Conservation (phyloP, 176 grass and related monocot species). For the Urochloa ruziziensis region DNA sequence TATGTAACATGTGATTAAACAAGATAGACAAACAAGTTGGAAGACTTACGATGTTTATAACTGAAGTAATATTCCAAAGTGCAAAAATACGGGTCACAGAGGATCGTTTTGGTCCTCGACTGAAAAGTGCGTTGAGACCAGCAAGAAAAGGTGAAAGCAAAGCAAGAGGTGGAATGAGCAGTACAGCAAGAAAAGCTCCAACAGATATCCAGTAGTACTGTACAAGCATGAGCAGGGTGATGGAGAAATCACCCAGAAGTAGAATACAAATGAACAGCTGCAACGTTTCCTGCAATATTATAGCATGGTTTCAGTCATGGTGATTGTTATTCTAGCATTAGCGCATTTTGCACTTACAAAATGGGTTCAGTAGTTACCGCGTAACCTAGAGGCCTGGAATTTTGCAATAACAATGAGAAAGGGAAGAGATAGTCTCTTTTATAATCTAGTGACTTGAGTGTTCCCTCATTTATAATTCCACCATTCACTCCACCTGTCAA, state of each 20-base stretch:
- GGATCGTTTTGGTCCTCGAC: conserved; percentile 87
- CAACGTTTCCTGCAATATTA: conserved; percentile 84
- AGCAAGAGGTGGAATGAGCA: conserved; percentile 84
- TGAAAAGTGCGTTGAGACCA: conserved; percentile 95
- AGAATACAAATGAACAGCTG: conserved; percentile 82
- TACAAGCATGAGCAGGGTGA: conserved; percentile 86
- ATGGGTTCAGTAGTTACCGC: conserved; percentile 50
- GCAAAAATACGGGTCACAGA: conserved; percentile 92
- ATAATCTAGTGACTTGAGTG: conserved; percentile 67
- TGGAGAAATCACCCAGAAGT: conserved; percentile 85
- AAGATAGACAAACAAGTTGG: background rate
- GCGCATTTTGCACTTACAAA: background rate
- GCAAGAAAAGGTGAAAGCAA: conserved; percentile 95
- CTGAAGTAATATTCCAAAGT: conserved; percentile 86
- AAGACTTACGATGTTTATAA: conserved; percentile 88
- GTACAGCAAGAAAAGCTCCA: conserved; percentile 78
- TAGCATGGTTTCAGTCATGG: conserved; percentile 24
- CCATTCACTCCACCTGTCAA: conserved; percentile 90
- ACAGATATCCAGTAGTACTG: conserved; percentile 98
- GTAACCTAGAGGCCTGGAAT: conserved; percentile 78
- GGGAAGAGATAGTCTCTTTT: conserved; percentile 84
- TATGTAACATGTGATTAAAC: background rate
- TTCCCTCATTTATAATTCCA: conserved; percentile 83
- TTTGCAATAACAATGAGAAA: conserved; percentile 77
- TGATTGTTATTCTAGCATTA: background rate